Percentiles rank a stretch among this genome's conserved stretches.
phyloP scores from a whole-genome alignment of 176 grass and related monocot genomes.

The Areca catechu region DNA sequence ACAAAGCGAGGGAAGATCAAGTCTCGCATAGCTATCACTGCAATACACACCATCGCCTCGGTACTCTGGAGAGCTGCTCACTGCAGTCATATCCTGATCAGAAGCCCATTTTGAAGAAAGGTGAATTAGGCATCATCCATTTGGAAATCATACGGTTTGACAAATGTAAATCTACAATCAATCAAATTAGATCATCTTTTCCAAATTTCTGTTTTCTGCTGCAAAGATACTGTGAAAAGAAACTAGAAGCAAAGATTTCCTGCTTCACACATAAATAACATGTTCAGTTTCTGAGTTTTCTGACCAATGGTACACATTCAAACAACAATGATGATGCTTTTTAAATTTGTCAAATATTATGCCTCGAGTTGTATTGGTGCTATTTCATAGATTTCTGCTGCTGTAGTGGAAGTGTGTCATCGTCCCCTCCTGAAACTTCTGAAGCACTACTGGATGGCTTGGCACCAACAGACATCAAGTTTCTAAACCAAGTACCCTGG shows the following conservation, averaged over 20 bases:
- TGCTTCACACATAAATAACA: constrained; percentile 16
- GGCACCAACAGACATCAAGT: constrained; percentile 47
- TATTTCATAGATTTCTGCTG: constrained; percentile 34
- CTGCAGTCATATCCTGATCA: constrained; percentile 14
- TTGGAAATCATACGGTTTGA: too few relatives aligned
- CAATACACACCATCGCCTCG: constrained; percentile 17
- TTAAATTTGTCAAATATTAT: constrained; percentile 1
- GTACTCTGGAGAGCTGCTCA: constrained; percentile 21
- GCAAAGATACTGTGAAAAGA: constrained; percentile 3
- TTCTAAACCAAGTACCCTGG: constrained; percentile 81
- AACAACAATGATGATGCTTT: background rate
- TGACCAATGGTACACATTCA: constrained; percentile 41
- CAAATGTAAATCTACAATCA: too few relatives aligned
- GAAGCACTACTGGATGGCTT: constrained; percentile 66
- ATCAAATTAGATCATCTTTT: background rate
- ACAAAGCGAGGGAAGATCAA: constrained; percentile 37
- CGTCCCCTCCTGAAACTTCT: constrained; percentile 27
- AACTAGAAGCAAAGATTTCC: background rate
- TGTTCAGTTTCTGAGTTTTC: constrained; percentile 23
- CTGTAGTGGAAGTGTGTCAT: constrained; percentile 22
- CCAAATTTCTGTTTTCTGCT: background rate
- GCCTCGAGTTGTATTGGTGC: constrained; percentile 22
- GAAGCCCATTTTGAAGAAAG: constrained; percentile 16
- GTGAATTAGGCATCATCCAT: too few relatives aligned
- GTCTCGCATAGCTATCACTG: constrained; percentile 20